A percentile compares a stretch with the other conserved stretches of the same genome.
These are phyloP conservation scores for Dioscorea dumetorum DNA, from an alignment of 106 monocot species.

Conservation along the genomic window DNA sequence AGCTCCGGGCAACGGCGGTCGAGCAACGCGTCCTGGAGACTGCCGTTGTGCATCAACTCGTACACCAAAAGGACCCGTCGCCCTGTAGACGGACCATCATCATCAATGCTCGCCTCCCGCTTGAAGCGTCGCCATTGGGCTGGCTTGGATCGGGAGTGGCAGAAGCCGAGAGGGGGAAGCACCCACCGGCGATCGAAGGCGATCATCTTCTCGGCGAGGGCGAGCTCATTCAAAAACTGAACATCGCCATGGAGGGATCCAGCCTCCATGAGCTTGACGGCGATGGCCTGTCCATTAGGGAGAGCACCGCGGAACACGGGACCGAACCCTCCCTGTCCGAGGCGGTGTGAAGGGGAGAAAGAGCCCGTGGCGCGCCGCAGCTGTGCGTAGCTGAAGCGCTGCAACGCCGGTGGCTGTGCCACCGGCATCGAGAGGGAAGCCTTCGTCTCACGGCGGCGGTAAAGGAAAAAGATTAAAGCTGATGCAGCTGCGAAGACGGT, in stretches of 20 bases:
- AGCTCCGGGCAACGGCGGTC: constrained; percentile 55
- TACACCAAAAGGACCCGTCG: constrained; percentile 56
- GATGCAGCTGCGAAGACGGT: not conserved
- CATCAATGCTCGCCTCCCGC: constrained; percentile 1
- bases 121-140: not conserved
- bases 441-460: constrained; percentile 9
- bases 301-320: constrained; percentile 58
- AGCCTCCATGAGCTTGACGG: constrained; percentile 83
- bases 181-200: constrained; percentile 17
- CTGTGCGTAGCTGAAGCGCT: constrained; percentile 46
- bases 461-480: constrained; percentile 8
- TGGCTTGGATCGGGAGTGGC: not conserved
- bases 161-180: constrained; percentile 52
- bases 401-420: constrained; percentile 10
- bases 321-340: constrained; percentile 77
- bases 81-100: constrained; percentile 14
- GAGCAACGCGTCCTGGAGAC: constrained; percentile 77
- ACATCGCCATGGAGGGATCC: constrained; percentile 87
- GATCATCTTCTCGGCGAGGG: constrained; percentile 40
- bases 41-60: constrained; percentile 81
- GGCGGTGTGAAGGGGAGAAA: constrained; percentile 35
- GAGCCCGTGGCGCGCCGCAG: constrained; percentile 51
- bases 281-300: constrained; percentile 35
- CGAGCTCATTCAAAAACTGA: constrained; percentile 86
- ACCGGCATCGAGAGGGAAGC: not conserved